Evolutionary conservation across 2,329 filamentous ascomycete species (phyloP).

Genomic region (Colletotrichum gloeosporioides): DNA sequence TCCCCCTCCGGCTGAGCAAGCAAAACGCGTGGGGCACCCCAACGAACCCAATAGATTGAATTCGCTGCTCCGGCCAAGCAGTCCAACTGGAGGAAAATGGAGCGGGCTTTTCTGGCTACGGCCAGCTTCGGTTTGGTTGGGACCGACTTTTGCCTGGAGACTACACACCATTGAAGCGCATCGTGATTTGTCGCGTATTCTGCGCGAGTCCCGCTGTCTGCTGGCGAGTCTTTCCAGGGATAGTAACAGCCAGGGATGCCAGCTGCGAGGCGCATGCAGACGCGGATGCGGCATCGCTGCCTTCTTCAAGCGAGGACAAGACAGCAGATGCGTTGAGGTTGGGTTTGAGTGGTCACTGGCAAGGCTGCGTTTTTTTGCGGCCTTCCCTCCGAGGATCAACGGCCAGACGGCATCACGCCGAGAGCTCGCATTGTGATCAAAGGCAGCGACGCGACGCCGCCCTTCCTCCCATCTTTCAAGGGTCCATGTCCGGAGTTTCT

Average conservation of each 20-base stretch:
- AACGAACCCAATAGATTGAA: slow-evolving; percentile 20
- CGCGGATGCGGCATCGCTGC: slow-evolving; percentile 8
- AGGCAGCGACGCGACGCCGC: not conserved
- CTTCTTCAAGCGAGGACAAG: not conserved
- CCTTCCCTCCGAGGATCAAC: not conserved
- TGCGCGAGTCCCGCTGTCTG: slow-evolving; percentile 2
- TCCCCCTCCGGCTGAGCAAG: slow-evolving; percentile 9
- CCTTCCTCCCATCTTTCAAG: not conserved
- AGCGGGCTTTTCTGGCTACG: not conserved
- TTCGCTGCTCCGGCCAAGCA: slow-evolving; percentile 7
- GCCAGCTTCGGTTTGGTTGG: slow-evolving; percentile 22
- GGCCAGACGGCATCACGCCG: not conserved
- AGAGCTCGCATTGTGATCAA: not conserved
- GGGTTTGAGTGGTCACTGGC: not conserved
- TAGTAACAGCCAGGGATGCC: not conserved
- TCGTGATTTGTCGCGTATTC: slow-evolving; percentile 14
- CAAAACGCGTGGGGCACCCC: slow-evolving; percentile 11
- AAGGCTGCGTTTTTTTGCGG: not conserved
- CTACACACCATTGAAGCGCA: slow-evolving; percentile 17
- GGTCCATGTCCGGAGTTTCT: slow-evolving; percentile 2
- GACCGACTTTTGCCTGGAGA: slow-evolving; percentile 2
- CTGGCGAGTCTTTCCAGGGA: not conserved
- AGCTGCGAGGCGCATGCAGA: slow-evolving; percentile 10
- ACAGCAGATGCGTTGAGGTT: not conserved
- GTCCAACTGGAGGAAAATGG: slow-evolving; percentile 17